Percentiles rank a stretch among this genome's conserved stretches.
phyloP scores from a whole-genome alignment of 495 filamentous ascomycete species.

The Chaetomium cochliodes region DNA sequence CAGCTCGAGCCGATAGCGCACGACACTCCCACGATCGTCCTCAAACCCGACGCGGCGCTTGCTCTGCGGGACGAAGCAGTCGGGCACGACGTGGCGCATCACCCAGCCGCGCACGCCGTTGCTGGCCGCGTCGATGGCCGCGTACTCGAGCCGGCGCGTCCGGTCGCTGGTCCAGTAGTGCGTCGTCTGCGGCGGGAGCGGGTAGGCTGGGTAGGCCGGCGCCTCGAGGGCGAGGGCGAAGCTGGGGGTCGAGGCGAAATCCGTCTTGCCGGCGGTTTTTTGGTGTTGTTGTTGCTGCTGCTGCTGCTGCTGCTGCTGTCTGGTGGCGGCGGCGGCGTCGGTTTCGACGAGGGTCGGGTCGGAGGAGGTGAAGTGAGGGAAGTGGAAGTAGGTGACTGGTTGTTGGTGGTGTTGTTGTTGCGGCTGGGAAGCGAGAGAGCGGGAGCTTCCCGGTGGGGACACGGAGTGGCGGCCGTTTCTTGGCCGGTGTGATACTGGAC shows the following conservation, averaged over 20 bases:
- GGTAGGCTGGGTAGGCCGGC: slow-evolving; percentile 27
- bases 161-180: slow-evolving; percentile 58
- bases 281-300: too few relatives aligned
- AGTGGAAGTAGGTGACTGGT: slow-evolving; percentile 47
- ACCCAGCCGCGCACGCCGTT: slow-evolving; percentile 55
- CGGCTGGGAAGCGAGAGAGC: slow-evolving; percentile 7
- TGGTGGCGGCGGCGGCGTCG: slow-evolving; percentile 9
- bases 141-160: slow-evolving; percentile 55
- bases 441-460: slow-evolving; percentile 30
- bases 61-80: slow-evolving; percentile 52
- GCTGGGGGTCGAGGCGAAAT: neutral
- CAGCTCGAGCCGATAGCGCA: slow-evolving; percentile 53
- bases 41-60: slow-evolving; percentile 49
- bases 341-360: slow-evolving; percentile 33
- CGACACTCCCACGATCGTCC: slow-evolving; percentile 54
- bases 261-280: slow-evolving; percentile 3
- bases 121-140: slow-evolving; percentile 56
- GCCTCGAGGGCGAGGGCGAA: neutral
- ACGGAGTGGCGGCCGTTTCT: slow-evolving; percentile 31
- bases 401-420: too few relatives aligned
- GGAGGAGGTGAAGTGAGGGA: slow-evolving; percentile 48
- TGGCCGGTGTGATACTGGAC: slow-evolving; percentile 29
- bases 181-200: slow-evolving; percentile 52
- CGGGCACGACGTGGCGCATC: slow-evolving; percentile 52
- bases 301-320: too few relatives aligned